A percentile compares a stretch with the other conserved stretches of the same genome.
Conservation (phyloP, 441 rosid genomes). For the Omphalea diandra region DNA sequence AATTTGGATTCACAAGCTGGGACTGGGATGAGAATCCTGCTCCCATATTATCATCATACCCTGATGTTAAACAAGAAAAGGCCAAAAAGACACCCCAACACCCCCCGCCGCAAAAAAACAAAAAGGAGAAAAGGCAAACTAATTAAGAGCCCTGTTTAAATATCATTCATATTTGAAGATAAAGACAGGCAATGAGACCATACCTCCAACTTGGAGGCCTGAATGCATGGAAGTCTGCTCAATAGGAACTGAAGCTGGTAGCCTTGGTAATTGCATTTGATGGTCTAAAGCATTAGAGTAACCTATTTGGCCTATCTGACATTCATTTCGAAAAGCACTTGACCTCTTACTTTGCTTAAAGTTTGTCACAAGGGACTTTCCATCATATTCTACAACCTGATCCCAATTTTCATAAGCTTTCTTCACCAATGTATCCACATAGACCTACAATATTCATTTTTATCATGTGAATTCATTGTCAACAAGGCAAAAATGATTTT, state of each 20-base stretch:
- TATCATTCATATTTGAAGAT: neutral
- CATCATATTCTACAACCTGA: constrained; percentile 88
- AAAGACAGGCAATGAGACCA: constrained; percentile 11
- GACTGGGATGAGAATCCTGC: constrained; percentile 52
- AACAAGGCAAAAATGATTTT: too few relatives aligned
- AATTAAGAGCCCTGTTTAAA: neutral
- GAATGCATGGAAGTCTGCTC: constrained; percentile 57
- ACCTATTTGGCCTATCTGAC: constrained; percentile 40
- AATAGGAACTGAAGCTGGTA: constrained; percentile 46
- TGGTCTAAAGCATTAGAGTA: constrained; percentile 53
- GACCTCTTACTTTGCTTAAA: constrained; percentile 62
- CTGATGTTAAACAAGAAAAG: constrained; percentile 34
- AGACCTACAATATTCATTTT: constrained; percentile 53
- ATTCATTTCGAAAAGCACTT: constrained; percentile 47
- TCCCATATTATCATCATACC: constrained; percentile 53
- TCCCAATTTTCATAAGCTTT: constrained; percentile 97
- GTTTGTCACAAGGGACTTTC: constrained; percentile 72
- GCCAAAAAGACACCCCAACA: neutral
- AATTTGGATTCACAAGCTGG: constrained; percentile 54
- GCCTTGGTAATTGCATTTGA: constrained; percentile 51
- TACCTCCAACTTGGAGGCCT: constrained; percentile 63
- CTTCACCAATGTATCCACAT: constrained; percentile 85
- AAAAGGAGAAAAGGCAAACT: neutral
- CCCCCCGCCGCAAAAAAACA: too few relatives aligned
- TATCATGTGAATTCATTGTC: neutral